Evolutionary conservation across 345 rosid species (phyloP).

Genomic region (Salix dunnii): DNA sequence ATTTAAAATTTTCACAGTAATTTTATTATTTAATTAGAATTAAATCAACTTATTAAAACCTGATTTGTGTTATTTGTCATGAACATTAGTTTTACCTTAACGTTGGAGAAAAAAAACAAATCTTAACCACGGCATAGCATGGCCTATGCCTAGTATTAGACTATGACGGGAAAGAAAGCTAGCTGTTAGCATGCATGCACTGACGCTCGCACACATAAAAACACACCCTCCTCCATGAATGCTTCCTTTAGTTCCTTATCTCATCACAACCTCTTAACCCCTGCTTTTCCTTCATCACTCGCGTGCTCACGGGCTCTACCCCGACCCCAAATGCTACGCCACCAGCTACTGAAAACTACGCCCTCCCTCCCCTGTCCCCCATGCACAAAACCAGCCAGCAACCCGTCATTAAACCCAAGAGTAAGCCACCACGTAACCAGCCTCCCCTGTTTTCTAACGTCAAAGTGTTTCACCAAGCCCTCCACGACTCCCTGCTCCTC

Average conservation of each 20-base stretch:
- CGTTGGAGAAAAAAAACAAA: no score
- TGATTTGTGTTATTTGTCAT: no score
- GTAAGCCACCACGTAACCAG: neutral
- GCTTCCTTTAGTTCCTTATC: neutral
- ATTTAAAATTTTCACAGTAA: no score
- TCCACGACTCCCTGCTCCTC: neutral
- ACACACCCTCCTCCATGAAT: neutral
- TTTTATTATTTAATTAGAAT: no score
- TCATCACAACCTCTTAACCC: neutral
- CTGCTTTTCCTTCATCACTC: neutral
- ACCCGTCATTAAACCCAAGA: neutral
- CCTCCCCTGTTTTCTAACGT: neutral
- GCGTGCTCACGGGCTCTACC: neutral
- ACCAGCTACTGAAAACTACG: neutral
- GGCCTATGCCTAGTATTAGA: no score
- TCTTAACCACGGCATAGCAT: no score
- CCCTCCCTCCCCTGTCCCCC: neutral
- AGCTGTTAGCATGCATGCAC: neutral
- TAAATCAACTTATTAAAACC: no score
- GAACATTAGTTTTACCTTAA: no score
- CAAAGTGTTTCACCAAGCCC: neutral
- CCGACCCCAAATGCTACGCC: neutral
- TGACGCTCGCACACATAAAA: neutral
- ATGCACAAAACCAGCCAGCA: neutral
- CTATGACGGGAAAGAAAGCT: neutral